Evolutionary conservation across 345 rosid genomes (phyloP).

Genomic region (Boechera divaricarpa): DNA sequence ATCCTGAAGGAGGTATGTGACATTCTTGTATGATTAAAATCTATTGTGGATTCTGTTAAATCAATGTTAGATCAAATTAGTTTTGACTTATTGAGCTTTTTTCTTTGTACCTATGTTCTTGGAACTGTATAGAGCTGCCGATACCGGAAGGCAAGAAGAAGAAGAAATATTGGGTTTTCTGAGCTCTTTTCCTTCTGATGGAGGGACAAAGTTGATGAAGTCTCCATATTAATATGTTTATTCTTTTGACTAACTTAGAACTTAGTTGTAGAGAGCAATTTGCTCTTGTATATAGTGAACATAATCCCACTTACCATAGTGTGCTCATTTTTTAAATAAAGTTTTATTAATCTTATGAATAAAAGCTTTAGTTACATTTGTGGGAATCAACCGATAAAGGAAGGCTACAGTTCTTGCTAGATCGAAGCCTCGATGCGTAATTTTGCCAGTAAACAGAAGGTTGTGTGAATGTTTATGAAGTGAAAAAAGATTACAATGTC

Average conservation of each 20-base stretch:
- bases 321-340: constrained; percentile 19
- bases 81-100: constrained; percentile 1
- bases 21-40: background rate
- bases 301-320: constrained; percentile 14
- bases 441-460: background rate
- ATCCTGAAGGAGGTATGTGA: constrained; percentile 81
- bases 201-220: constrained; percentile 11
- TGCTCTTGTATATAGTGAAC: constrained; percentile 36
- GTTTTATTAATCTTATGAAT: background rate
- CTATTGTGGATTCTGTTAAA: constrained; percentile 2
- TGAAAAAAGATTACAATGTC: background rate
- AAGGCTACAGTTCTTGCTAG: background rate
- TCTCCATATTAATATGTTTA: constrained; percentile 3
- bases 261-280: constrained; percentile 16
- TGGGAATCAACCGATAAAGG: background rate
- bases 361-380: background rate
- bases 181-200: constrained; percentile 21
- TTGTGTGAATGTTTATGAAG: background rate
- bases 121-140: constrained; percentile 38
- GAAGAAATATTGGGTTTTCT: constrained; percentile 49
- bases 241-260: constrained; percentile 44
- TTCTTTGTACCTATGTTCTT: constrained; percentile 6
- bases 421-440: background rate
- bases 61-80: background rate
- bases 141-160: constrained; percentile 44